These are phyloP conservation scores for Dentipellis sp. DNA, from an alignment of 768 basidiomycete species.

Conservation along the genomic window DNA sequence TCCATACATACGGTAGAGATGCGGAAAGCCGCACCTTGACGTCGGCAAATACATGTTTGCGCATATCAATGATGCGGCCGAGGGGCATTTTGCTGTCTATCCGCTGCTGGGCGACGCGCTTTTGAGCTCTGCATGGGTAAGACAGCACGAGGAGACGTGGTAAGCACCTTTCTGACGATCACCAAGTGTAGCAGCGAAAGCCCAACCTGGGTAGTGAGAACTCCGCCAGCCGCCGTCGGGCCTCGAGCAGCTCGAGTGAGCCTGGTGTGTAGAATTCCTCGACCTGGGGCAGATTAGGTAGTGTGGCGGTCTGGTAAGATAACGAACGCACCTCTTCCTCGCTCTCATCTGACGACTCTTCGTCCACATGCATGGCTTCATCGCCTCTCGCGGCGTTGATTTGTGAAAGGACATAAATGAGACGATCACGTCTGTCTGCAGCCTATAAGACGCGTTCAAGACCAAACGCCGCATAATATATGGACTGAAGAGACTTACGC, in stretches of 20 bases:
- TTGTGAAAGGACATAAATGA: slow-evolving; percentile 92
- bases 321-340: slow-evolving; percentile 59
- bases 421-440: slow-evolving; percentile 90
- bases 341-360: slow-evolving; percentile 57
- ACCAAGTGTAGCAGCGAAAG: slow-evolving; percentile 42
- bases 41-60: slow-evolving; percentile 82
- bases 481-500: slow-evolving; percentile 45
- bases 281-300: slow-evolving; percentile 36
- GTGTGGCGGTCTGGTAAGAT: not conserved
- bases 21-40: slow-evolving; percentile 61
- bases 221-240: slow-evolving; percentile 80
- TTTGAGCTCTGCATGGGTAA: slow-evolving; percentile 78
- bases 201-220: slow-evolving; percentile 93
- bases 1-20: not conserved
- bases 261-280: slow-evolving; percentile 97
- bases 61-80: slow-evolving; percentile 81
- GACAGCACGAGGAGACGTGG: slow-evolving; percentile 32
- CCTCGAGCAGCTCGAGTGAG: slow-evolving; percentile 75
- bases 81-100: slow-evolving; percentile 84
- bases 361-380: slow-evolving; percentile 66
- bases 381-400: slow-evolving; percentile 84
- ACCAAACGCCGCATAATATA: slow-evolving; percentile 5
- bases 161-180: slow-evolving; percentile 71
- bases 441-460: slow-evolving; percentile 42
- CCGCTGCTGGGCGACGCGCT: slow-evolving; percentile 87